Conservation (phyloP, 306 rosid genomes). For the Cicer yamashitae region DNA sequence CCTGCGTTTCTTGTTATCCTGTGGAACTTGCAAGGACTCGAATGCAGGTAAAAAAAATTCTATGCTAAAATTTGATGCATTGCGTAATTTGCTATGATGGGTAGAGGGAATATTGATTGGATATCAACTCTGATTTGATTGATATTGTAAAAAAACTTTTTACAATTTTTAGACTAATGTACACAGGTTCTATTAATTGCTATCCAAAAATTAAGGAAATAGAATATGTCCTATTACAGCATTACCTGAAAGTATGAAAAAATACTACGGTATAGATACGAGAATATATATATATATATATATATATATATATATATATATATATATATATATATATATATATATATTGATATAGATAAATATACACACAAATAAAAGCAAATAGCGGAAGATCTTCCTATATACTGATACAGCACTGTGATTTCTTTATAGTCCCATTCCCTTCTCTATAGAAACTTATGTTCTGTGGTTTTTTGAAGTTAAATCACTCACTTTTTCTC, state of each 20-base stretch:
- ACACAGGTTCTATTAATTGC: slow-evolving; percentile 5
- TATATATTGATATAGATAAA: too few species aligned
- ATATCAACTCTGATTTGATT: background rate
- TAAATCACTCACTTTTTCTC: slow-evolving; percentile 3
- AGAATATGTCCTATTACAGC: background rate
- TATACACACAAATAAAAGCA: slow-evolving; percentile 10
- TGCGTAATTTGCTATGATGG: background rate
- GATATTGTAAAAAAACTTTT: background rate
- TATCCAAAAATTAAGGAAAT: background rate
- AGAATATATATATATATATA: background rate
- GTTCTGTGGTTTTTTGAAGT: slow-evolving; percentile 2
- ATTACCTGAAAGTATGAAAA: background rate
- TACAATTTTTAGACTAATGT: background rate
- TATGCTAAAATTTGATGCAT: background rate
- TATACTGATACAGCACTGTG: background rate
- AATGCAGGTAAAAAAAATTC: slow-evolving; percentile 74
- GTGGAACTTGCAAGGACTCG: slow-evolving; percentile 95
- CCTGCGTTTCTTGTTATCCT: slow-evolving; percentile 90
- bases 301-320: too few species aligned
- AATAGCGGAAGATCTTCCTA: slow-evolving; percentile 5
- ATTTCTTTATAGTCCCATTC: background rate
- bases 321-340: background rate
- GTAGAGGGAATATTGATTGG: background rate
- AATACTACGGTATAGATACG: background rate
- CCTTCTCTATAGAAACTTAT: slow-evolving; percentile 26